Evolutionary conservation across 2,329 filamentous ascomycete species (phyloP).

Genomic region (Venturia asperata): DNA sequence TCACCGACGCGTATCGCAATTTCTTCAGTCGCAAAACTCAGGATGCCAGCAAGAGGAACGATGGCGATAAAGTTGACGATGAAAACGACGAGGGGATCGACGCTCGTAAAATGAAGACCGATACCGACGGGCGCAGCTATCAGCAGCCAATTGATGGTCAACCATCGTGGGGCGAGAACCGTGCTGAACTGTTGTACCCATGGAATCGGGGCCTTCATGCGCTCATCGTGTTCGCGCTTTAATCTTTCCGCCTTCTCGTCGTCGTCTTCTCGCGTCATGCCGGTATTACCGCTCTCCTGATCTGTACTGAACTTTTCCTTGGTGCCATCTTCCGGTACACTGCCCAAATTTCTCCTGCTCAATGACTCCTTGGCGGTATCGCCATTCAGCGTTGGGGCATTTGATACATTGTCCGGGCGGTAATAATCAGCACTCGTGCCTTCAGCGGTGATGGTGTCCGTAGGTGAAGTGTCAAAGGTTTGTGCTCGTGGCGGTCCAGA

Average conservation of each 20-base stretch:
- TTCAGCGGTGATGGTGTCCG: background rate
- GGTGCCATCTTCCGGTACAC: conserved; percentile 11
- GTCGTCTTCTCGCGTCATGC: background rate
- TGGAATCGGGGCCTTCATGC: conserved; percentile 17
- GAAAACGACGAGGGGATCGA: conserved; percentile 42
- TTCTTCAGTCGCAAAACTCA: conserved; percentile 86
- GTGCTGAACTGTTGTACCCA: conserved; percentile 17
- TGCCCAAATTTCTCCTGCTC: background rate
- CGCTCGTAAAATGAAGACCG: conserved; percentile 30
- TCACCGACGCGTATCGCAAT: conserved; percentile 72
- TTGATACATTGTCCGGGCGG: background rate
- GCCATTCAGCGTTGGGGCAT: conserved; percentile 8
- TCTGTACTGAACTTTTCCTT: conserved; percentile 9
- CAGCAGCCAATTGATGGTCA: conserved; percentile 21
- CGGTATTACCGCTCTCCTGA: background rate
- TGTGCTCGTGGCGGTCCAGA: background rate
- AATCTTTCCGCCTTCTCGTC: conserved; percentile 9
- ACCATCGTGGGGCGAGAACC: conserved; percentile 20
- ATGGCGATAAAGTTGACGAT: conserved; percentile 92
- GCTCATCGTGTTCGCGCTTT: conserved; percentile 15
- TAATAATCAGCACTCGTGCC: conserved; percentile 6
- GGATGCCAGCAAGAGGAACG: conserved; percentile 76
- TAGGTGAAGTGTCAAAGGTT: background rate
- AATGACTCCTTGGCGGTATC: background rate
- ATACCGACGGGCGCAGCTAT: conserved; percentile 35